These are phyloP conservation scores for Emmonsia crescens DNA, from an alignment of 2,329 filamentous ascomycete species.

Conservation along the genomic window DNA sequence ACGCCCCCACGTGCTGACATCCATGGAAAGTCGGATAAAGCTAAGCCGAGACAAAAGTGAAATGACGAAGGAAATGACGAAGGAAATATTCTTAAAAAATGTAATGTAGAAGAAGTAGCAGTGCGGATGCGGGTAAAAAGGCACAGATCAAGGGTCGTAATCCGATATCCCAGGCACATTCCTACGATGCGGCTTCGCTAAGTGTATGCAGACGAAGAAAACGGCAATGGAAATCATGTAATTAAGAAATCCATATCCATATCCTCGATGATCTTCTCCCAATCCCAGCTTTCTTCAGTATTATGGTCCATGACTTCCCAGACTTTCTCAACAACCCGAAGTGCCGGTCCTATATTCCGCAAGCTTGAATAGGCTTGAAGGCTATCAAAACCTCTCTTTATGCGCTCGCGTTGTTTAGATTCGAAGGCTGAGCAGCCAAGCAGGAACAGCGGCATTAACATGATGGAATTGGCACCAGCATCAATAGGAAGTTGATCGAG, in stretches of 20 bases:
- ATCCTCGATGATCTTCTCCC: conserved; percentile 49
- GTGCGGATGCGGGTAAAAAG: not conserved
- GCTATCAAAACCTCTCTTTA: conserved; percentile 43
- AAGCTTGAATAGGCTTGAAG: conserved; percentile 46
- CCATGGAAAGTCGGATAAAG: not conserved
- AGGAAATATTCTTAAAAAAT: too few species aligned
- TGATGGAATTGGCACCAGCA: conserved; percentile 46
- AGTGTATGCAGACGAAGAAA: not conserved
- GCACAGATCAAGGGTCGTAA: not conserved
- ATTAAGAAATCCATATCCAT: conserved; percentile 53
- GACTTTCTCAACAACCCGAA: conserved; percentile 44
- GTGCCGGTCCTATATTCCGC: conserved; percentile 48
- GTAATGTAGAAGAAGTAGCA: not conserved
- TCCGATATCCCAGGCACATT: not conserved
- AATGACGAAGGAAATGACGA: not conserved
- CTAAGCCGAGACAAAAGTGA: not conserved
- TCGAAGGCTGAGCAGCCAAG: conserved; percentile 52
- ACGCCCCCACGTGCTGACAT: not conserved
- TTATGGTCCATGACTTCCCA: conserved; percentile 51
- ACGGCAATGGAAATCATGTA: conserved; percentile 31
- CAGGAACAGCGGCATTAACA: conserved; percentile 51
- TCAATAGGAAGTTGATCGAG: conserved; percentile 45
- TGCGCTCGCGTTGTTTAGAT: conserved; percentile 43
- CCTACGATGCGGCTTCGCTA: not conserved
- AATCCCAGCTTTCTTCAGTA: conserved; percentile 50